These are phyloP conservation scores for Vigna nakashimae DNA, from an alignment of 306 rosid species.

Conservation along the genomic window DNA sequence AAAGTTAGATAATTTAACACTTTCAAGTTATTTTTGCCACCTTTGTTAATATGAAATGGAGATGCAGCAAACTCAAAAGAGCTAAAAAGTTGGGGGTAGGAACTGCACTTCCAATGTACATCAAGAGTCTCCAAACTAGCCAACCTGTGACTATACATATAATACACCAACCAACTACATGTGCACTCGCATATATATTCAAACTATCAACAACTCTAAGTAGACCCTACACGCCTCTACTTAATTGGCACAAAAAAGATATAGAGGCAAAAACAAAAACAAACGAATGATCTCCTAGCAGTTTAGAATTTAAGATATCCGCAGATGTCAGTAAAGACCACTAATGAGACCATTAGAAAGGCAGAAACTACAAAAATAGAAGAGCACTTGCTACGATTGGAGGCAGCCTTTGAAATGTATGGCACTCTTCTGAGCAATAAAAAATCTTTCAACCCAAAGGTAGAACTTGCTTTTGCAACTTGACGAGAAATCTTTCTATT, in stretches of 20 bases:
- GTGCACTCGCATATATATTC: not conserved
- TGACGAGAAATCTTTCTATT: constrained; percentile 40
- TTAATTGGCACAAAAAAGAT: constrained; percentile 39
- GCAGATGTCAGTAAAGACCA: constrained; percentile 60
- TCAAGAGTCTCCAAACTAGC: constrained; percentile 31
- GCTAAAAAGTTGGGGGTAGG: not conserved
- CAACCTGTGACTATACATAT: constrained; percentile 35
- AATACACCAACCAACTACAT: constrained; percentile 42
- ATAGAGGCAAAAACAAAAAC: constrained; percentile 45
- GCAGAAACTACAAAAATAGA: constrained; percentile 53
- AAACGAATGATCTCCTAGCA: constrained; percentile 43
- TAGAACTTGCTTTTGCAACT: constrained; percentile 31
- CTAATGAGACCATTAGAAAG: constrained; percentile 47
- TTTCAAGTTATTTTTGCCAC: not conserved
- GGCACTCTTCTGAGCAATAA: constrained; percentile 45
- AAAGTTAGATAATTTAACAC: not conserved
- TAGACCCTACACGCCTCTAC: constrained; percentile 47
- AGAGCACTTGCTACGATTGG: constrained; percentile 46
- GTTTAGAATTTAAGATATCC: constrained; percentile 57
- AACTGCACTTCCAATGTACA: constrained; percentile 32
- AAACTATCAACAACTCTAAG: constrained; percentile 43
- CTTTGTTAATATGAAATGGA: constrained; percentile 3
- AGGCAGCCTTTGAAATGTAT: constrained; percentile 45
- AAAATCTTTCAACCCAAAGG: constrained; percentile 30
- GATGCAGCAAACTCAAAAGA: not conserved